Base-by-base conservation (phyloP, 148 eudicot species). In the Silene conica region DNA sequence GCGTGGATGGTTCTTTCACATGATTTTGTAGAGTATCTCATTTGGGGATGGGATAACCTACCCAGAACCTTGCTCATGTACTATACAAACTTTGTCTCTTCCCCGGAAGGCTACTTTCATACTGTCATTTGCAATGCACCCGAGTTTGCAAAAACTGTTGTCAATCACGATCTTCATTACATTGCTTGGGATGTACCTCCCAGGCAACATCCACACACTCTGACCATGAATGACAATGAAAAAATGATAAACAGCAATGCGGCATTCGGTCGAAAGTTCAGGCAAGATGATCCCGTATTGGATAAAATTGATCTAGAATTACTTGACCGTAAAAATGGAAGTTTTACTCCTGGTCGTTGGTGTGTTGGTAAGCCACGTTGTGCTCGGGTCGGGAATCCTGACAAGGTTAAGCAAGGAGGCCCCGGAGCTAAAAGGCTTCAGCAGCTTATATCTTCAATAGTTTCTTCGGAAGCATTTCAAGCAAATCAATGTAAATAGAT, bases 1-100 rank as follows among this genome's bases (percentile, higher is more conserved):
- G 99, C 99, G 21, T 96, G 99, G 99, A 90, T 84, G 91, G 78
- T 88, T 73, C 87, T 96, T 22, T 89, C 99, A 2, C 97, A 92
- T 15, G 74, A 90, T 11, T 96, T 96, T 31, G 91, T 96, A 15
- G 99, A 96, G 70, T 90, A 96, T 80, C 70, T 82, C 2, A 82
- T 92, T 63, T 86, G 89, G 94, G 99, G 99, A 22, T 96, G 96
- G 96, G 99, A 96, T 55, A 96, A 96, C 75, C 89, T 96, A 71
- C 99, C 99, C 0, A 83, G 99, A 80, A 85, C 88, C 50, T 64
- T 92, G 16, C 94, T 96, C 20, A 92, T 96, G 99, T 96, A 96
- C 84, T 89, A 96, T 82, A 41, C 99, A 38, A 96, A 96, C 76
- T 92, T 96, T 64, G 78, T 90, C 22, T 96, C 99, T 21, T 90